phyloP scores from a whole-genome alignment of 257 asterid species.

The Solanum neorickii region DNA sequence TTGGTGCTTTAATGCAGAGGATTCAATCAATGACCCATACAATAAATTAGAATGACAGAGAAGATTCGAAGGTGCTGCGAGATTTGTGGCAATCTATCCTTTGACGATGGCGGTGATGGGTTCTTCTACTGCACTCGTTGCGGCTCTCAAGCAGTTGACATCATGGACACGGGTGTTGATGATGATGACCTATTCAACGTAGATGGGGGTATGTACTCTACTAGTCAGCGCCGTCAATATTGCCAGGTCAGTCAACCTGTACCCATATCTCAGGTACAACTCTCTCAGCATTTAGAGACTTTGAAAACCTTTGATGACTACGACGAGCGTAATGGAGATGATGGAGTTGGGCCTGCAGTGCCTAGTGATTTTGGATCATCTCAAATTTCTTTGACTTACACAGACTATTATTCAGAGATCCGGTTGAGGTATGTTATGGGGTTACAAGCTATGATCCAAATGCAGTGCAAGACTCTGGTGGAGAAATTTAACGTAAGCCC shows the following conservation, averaged over 20 bases:
- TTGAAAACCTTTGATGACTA: constrained; percentile 5
- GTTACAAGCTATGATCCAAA: constrained; percentile 60
- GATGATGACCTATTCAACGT: constrained; percentile 25
- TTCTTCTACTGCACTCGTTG: constrained; percentile 42
- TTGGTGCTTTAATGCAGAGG: background rate
- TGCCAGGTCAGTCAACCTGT: constrained; percentile 10
- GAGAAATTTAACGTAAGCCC: constrained; percentile 61
- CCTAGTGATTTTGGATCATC: constrained; percentile 54
- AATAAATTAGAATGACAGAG: background rate
- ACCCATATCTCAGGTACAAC: constrained; percentile 29
- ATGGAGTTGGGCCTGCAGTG: constrained; percentile 35
- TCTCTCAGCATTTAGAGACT: constrained; percentile 28
- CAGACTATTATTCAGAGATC: constrained; percentile 37
- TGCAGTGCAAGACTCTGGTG: constrained; percentile 69
- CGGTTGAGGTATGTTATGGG: constrained; percentile 57
- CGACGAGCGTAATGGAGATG: constrained; percentile 9
- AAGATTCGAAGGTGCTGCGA: constrained; percentile 20
- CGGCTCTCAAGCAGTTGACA: constrained; percentile 44
- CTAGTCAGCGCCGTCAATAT: constrained; percentile 15
- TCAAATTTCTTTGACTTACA: constrained; percentile 15
- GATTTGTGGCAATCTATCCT: constrained; percentile 26
- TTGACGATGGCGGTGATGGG: constrained; percentile 40
- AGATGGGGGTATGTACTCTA: constrained; percentile 17
- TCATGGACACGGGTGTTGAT: constrained; percentile 34
- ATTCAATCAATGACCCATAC: background rate